These are phyloP conservation scores for Pyrenophora teres DNA, from an alignment of 2,329 filamentous ascomycete species.

Conservation along the genomic window DNA sequence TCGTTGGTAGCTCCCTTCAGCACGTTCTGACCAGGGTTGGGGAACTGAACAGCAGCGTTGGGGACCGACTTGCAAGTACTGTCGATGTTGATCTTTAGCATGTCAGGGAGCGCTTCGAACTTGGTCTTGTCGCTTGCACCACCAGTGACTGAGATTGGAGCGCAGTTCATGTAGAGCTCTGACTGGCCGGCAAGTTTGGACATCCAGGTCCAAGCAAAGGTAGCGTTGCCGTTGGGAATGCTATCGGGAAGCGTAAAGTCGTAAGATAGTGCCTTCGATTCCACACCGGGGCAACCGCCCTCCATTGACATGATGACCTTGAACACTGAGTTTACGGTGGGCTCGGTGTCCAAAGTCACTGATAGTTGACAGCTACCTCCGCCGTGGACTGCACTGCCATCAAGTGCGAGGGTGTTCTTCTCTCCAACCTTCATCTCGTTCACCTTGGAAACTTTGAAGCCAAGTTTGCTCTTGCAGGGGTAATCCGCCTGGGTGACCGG, in stretches of 20 bases:
- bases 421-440: slow-evolving; percentile 66
- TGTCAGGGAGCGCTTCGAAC: slow-evolving; percentile 66
- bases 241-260: slow-evolving; percentile 72
- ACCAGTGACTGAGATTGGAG: slow-evolving; percentile 66
- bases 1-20: slow-evolving; percentile 47
- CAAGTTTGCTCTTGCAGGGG: slow-evolving; percentile 64
- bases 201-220: slow-evolving; percentile 89
- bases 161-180: slow-evolving; percentile 92
- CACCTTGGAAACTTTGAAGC: slow-evolving; percentile 39
- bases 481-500: slow-evolving; percentile 71
- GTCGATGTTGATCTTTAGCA: slow-evolving; percentile 74
- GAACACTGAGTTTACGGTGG: slow-evolving; percentile 64
- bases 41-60: slow-evolving; percentile 63
- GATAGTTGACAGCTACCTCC: slow-evolving; percentile 90
- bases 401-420: slow-evolving; percentile 65
- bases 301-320: slow-evolving; percentile 89
- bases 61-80: slow-evolving; percentile 60
- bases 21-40: slow-evolving; percentile 66
- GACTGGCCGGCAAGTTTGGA: slow-evolving; percentile 78
- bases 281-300: slow-evolving; percentile 77
- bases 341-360: slow-evolving; percentile 68
- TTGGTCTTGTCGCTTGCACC: slow-evolving; percentile 56
- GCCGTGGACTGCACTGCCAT: slow-evolving; percentile 77
- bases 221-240: slow-evolving; percentile 75
- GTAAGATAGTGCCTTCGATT: slow-evolving; percentile 7